Percentiles rank a stretch among this genome's conserved stretches.
Conservation (phyloP, 1,284 basidiomycete genomes). For the Ceratobasidium sp. region DNA sequence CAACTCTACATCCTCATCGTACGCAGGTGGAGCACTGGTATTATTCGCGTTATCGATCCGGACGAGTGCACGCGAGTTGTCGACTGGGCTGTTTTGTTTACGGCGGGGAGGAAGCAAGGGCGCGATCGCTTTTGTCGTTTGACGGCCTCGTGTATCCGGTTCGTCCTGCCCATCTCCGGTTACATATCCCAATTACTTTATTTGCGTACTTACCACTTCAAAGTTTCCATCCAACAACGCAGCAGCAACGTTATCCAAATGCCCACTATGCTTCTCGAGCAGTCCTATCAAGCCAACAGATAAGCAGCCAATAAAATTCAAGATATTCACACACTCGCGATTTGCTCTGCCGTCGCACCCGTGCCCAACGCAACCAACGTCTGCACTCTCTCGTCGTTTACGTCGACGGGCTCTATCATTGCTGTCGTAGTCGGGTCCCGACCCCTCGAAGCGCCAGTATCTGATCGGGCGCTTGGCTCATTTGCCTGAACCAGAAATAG, state of each 20-base stretch:
- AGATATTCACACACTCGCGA: conserved; percentile 31
- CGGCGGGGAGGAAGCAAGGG: conserved; percentile 13
- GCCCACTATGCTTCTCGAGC: conserved; percentile 45
- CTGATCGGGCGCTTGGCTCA: conserved; percentile 41
- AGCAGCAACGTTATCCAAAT: conserved; percentile 43
- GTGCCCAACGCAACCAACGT: conserved; percentile 10
- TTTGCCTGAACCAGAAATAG: conserved; percentile 14
- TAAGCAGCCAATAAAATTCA: not conserved
- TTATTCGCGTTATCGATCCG: conserved; percentile 6
- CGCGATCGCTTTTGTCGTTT: conserved; percentile 2
- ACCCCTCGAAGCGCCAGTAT: conserved; percentile 8
- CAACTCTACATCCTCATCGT: conserved; percentile 47
- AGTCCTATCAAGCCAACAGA: conserved; percentile 26
- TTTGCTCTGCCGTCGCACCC: conserved; percentile 22
- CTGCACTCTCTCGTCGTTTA: conserved; percentile 6
- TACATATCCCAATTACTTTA: not conserved
- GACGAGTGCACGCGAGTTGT: conserved; percentile 41
- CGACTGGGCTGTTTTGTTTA: conserved; percentile 35
- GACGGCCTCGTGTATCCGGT: conserved; percentile 16
- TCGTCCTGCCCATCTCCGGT: not conserved
- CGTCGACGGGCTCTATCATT: conserved; percentile 12
- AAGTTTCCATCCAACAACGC: conserved; percentile 40
- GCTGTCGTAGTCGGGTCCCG: not conserved
- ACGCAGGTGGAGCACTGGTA: conserved; percentile 24
- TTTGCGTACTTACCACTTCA: not conserved